Evolutionary conservation across 345 rosid species (phyloP).

Genomic region (Diplotaxis tenuifolia): DNA sequence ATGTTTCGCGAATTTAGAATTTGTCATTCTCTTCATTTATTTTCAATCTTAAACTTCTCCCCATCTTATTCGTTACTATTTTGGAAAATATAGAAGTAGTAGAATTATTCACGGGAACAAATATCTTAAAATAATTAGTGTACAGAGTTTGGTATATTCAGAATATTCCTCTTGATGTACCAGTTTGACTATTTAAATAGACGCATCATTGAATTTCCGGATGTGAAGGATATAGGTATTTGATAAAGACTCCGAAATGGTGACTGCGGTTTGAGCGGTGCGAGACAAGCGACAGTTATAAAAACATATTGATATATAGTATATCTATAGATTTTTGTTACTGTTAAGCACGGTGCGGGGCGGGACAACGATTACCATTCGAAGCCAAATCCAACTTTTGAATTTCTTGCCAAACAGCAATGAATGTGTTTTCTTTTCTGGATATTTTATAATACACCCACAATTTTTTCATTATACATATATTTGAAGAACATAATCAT

Average conservation of each 20-base stretch:
- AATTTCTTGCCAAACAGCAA: neutral
- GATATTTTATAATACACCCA: too few relatives aligned
- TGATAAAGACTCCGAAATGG: too few relatives aligned
- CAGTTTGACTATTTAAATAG: constrained; percentile 24
- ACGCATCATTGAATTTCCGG: constrained; percentile 19
- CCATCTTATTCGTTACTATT: too few relatives aligned
- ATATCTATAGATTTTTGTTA: too few relatives aligned
- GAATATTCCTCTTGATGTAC: constrained; percentile 26
- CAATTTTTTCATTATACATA: too few relatives aligned
- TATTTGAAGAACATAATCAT: neutral
- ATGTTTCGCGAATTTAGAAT: neutral
- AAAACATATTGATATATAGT: too few relatives aligned
- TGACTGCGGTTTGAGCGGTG: too few relatives aligned
- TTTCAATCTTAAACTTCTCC: neutral
- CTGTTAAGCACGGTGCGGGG: too few relatives aligned
- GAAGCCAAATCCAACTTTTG: neutral
- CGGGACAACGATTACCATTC: too few relatives aligned
- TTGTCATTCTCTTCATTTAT: neutral
- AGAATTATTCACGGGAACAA: neutral
- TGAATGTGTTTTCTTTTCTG: too few relatives aligned
- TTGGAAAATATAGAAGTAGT: neutral
- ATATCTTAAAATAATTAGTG: neutral
- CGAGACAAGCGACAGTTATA: too few relatives aligned
- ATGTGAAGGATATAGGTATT: too few relatives aligned
- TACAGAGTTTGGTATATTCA: constrained; percentile 9